Percentiles rank a stretch among this genome's conserved stretches.
Evolutionary conservation across 371 early-diverging fungal species (phyloP).

Genomic region (Catenaria anguillulae): DNA sequence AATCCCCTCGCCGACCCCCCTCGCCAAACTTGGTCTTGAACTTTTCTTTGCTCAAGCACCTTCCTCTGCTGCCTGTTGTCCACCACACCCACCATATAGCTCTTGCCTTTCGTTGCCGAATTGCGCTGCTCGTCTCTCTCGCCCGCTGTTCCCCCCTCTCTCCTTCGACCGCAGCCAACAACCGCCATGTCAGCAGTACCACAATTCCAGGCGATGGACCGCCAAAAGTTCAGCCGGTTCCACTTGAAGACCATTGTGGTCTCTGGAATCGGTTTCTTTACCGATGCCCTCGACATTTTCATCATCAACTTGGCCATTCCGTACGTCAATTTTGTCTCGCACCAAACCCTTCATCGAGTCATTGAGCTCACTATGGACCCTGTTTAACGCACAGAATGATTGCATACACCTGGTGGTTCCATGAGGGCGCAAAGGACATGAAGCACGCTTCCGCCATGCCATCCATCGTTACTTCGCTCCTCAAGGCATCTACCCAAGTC

Average conservation of each 20-base stretch:
- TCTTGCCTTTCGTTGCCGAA: no score
- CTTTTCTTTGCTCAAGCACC: no score
- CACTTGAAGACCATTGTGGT: constrained; percentile 66
- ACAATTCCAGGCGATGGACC: not conserved
- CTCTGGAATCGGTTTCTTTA: constrained; percentile 74
- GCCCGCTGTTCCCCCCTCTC: no score
- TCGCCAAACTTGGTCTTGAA: no score
- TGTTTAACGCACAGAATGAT: no score
- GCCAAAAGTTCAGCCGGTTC: constrained; percentile 46
- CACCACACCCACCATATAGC: no score
- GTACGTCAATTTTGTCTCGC: constrained; percentile 65
- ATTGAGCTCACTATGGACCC: constrained; percentile 23
- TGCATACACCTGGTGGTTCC: no score
- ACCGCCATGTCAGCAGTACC: not conserved
- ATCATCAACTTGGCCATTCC: constrained; percentile 62
- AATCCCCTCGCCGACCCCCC: no score
- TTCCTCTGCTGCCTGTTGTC: no score
- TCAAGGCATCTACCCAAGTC: constrained; percentile 65
- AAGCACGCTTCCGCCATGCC: constrained; percentile 26
- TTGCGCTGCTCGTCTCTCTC: no score
- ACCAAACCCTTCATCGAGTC: constrained; percentile 15
- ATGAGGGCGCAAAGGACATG: constrained; percentile 7
- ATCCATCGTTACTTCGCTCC: constrained; percentile 43
- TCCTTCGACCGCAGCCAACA: not conserved
- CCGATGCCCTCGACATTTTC: constrained; percentile 72